A percentile compares a stretch with the other conserved stretches of the same genome.
Evolutionary conservation across 768 basidiomycete genomes (phyloP).

Genomic region (Phylloporus arenicola): DNA sequence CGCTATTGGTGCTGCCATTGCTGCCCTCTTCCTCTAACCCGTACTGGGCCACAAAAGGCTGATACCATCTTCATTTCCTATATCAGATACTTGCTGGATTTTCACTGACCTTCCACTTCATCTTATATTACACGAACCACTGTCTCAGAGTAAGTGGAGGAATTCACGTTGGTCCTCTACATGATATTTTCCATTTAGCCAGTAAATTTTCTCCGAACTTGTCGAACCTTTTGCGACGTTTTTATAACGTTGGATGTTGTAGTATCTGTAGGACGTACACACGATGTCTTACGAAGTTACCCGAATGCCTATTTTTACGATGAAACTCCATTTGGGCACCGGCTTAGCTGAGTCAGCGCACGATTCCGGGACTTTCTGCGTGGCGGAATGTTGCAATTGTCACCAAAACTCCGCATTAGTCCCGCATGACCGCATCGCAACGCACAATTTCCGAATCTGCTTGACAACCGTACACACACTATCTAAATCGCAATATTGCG

Average conservation of each 20-base stretch:
- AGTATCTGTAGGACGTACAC: not conserved
- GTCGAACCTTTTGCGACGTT: slow-evolving; percentile 2
- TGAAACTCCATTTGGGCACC: no score
- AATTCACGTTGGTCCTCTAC: not conserved
- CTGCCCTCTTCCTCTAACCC: slow-evolving; percentile 36
- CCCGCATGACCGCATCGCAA: no score
- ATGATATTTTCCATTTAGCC: not conserved
- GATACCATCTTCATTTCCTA: slow-evolving; percentile 18
- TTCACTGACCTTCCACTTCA: slow-evolving; percentile 12
- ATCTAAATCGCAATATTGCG: no score
- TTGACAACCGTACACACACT: no score
- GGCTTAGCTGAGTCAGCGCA: no score
- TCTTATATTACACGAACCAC: slow-evolving; percentile 13
- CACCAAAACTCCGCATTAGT: no score
- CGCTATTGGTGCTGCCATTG: slow-evolving; percentile 30
- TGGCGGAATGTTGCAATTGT: no score
- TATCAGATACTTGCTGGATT: slow-evolving; percentile 11
- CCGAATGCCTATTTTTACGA: not conserved
- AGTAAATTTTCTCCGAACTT: slow-evolving; percentile 2
- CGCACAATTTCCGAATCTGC: no score
- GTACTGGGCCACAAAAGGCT: slow-evolving; percentile 4
- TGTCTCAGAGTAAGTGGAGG: slow-evolving; percentile 1
- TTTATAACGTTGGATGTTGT: not conserved
- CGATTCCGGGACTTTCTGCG: no score
- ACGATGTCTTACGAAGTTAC: not conserved